Evolutionary conservation across 805 yeast species (phyloP).

Genomic region (Wickerhamia fluorescens): DNA sequence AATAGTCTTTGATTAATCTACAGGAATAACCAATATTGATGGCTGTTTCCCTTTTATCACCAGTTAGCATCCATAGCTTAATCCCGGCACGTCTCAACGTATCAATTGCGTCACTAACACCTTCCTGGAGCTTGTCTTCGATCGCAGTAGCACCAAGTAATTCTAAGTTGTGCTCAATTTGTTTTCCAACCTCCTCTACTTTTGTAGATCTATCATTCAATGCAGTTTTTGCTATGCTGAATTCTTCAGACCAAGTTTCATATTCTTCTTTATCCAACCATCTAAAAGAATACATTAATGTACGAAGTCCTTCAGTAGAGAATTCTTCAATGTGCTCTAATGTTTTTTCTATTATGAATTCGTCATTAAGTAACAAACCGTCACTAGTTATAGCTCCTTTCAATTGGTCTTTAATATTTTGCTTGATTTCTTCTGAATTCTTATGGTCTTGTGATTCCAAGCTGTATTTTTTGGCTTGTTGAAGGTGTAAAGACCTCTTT

Average conservation of each 20-base stretch:
- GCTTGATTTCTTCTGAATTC: too few species aligned
- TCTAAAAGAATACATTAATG: constrained; percentile 74
- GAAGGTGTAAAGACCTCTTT: constrained; percentile 51
- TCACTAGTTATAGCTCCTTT: constrained; percentile 35
- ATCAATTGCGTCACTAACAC: constrained; percentile 94
- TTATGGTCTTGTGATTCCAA: too few species aligned
- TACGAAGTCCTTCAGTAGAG: constrained; percentile 90
- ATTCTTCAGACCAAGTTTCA: constrained; percentile 58
- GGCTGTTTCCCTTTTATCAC: constrained; percentile 97
- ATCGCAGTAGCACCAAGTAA: constrained; percentile 92
- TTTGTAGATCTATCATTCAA: constrained; percentile 56
- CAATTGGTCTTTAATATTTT: background rate
- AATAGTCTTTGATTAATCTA: constrained; percentile 84
- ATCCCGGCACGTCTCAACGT: constrained; percentile 89
- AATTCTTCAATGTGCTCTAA: constrained; percentile 88
- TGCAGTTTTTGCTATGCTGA: constrained; percentile 71
- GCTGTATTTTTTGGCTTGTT: constrained; percentile 52
- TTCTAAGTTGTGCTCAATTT: constrained; percentile 61
- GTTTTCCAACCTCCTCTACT: constrained; percentile 66
- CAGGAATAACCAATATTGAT: constrained; percentile 96
- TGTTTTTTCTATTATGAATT: constrained; percentile 73
- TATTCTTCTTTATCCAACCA: constrained; percentile 60
- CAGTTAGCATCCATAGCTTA: constrained; percentile 96
- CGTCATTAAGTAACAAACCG: constrained; percentile 58
- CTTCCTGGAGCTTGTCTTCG: constrained; percentile 92